Conservation (phyloP, 768 basidiomycete genomes). For the Mycena polygramma region DNA sequence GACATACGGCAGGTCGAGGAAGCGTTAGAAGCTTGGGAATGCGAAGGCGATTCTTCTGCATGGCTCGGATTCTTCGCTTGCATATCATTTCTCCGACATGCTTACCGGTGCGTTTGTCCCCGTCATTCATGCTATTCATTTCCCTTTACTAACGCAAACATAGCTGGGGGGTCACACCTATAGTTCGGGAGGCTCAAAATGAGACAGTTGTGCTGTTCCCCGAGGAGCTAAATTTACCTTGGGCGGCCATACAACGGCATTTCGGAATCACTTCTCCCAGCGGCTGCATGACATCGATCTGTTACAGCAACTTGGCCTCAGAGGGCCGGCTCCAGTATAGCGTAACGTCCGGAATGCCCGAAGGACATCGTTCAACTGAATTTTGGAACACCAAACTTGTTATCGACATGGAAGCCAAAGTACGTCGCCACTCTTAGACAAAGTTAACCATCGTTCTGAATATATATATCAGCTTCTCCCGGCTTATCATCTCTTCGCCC, state of each 20-base stretch:
- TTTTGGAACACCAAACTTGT: conserved; percentile 33
- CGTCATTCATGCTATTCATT: background rate
- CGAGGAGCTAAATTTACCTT: conserved; percentile 11
- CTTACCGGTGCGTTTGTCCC: conserved; percentile 23
- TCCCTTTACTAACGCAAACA: background rate
- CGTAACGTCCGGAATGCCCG: conserved; percentile 23
- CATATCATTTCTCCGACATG: conserved; percentile 27
- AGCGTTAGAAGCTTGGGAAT: conserved; percentile 16
- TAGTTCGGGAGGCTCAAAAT: conserved; percentile 22
- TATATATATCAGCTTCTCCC: conserved; percentile 7
- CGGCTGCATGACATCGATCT: conserved; percentile 31
- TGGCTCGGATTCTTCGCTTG: conserved; percentile 30
- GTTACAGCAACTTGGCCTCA: conserved; percentile 19
- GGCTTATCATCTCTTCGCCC: conserved; percentile 20
- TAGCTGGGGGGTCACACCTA: conserved; percentile 31
- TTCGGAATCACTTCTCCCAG: conserved; percentile 24
- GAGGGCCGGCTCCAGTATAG: conserved; percentile 20
- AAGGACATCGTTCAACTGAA: conserved; percentile 20
- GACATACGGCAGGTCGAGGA: conserved; percentile 2
- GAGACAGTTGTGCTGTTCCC: conserved; percentile 10
- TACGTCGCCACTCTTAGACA: background rate
- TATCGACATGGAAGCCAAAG: conserved; percentile 24
- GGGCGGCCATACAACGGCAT: conserved; percentile 19
- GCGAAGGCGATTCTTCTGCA: conserved; percentile 3
- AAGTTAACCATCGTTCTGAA: too few relatives aligned